Evolutionary conservation across 169 alveolate genomes (phyloP).

Genomic region (Plasmodium inui): DNA sequence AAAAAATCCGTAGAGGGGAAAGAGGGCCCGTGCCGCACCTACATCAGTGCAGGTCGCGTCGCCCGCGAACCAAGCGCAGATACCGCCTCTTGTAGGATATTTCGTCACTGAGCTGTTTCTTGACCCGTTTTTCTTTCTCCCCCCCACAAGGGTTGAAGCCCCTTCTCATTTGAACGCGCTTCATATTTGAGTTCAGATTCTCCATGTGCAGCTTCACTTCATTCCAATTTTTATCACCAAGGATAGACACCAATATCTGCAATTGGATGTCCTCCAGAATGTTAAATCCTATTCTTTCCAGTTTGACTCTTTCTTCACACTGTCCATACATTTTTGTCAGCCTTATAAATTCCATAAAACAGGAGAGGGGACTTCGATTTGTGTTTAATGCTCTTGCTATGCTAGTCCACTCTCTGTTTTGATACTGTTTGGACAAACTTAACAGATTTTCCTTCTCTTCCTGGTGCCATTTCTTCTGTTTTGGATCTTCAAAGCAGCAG

Average conservation of each 20-base stretch:
- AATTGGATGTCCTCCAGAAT: slow-evolving; percentile 69
- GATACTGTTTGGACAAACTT: slow-evolving; percentile 30
- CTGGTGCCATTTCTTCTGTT: slow-evolving; percentile 50
- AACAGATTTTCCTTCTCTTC: slow-evolving; percentile 55
- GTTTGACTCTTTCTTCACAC: background rate
- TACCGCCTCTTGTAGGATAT: slow-evolving; percentile 68
- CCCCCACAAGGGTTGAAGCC: background rate
- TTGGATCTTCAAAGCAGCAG: slow-evolving; percentile 64
- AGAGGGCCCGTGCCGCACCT: background rate
- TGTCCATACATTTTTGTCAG: slow-evolving; percentile 52
- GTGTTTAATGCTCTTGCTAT: slow-evolving; percentile 73
- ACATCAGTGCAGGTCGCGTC: background rate
- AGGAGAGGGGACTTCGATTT: slow-evolving; percentile 57
- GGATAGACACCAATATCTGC: slow-evolving; percentile 62
- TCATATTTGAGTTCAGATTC: slow-evolving; percentile 24
- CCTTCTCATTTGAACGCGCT: slow-evolving; percentile 30
- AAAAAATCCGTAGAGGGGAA: background rate
- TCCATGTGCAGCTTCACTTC: slow-evolving; percentile 63
- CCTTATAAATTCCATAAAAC: slow-evolving; percentile 60
- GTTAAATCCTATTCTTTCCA: slow-evolving; percentile 72
- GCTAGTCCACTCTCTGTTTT: slow-evolving; percentile 32
- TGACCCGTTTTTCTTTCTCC: slow-evolving; percentile 10
- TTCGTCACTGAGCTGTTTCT: slow-evolving; percentile 21
- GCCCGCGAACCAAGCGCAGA: slow-evolving; percentile 5
- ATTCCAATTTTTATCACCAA: slow-evolving; percentile 66